Conservation (phyloP, 2,329 filamentous ascomycete species). For the Escovopsis sp. region DNA sequence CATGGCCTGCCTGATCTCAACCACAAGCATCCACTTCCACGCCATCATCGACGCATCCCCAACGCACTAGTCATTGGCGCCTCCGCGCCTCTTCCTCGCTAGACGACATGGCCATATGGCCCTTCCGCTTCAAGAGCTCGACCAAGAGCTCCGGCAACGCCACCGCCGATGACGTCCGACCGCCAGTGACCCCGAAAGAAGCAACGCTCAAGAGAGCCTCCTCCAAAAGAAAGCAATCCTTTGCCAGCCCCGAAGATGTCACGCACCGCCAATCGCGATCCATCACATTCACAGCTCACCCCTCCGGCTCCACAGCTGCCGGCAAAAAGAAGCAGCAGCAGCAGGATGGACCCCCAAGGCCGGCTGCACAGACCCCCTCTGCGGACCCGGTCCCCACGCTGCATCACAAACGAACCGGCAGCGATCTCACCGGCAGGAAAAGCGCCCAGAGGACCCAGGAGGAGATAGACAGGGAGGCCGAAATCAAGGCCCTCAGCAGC, state of each 20-base stretch:
- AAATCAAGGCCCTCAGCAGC: slow-evolving; percentile 66
- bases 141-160: slow-evolving; percentile 41
- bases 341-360: slow-evolving; percentile 2
- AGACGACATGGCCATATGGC: slow-evolving; percentile 61
- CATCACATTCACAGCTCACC: slow-evolving; percentile 48
- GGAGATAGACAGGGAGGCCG: slow-evolving; percentile 66
- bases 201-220: slow-evolving; percentile 11
- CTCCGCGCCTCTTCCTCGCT: slow-evolving; percentile 10
- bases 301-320: slow-evolving; percentile 36
- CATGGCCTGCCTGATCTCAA: slow-evolving; percentile 3
- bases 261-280: slow-evolving; percentile 31
- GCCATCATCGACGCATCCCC: no score
- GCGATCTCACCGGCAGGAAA: slow-evolving; percentile 48
- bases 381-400: slow-evolving; percentile 32
- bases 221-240: slow-evolving; percentile 27
- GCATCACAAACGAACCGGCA: slow-evolving; percentile 41
- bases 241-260: slow-evolving; percentile 26
- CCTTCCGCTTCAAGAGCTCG: slow-evolving; percentile 60
- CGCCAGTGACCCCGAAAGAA: slow-evolving; percentile 22
- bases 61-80: slow-evolving; percentile 7
- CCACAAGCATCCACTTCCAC: slow-evolving; percentile 5
- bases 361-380: slow-evolving; percentile 6
- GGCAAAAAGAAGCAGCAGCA: slow-evolving; percentile 11
- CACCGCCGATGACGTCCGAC: slow-evolving; percentile 22
- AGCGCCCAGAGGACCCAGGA: slow-evolving; percentile 64